These are phyloP conservation scores for Paraconiothyrium sp. DNA, from an alignment of 2,329 filamentous ascomycete genomes.

Conservation along the genomic window DNA sequence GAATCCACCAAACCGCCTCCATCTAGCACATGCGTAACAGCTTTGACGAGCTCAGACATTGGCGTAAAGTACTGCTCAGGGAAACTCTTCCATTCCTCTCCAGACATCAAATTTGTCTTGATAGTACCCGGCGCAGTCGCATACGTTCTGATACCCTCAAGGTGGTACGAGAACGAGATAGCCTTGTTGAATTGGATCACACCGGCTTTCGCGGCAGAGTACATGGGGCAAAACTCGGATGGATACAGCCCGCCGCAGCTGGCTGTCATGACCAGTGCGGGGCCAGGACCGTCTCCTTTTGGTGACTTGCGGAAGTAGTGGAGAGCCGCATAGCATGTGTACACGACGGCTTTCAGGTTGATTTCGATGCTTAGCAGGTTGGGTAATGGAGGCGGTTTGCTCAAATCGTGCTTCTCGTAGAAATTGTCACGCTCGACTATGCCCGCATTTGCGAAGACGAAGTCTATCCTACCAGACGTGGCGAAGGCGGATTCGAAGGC, in stretches of 20 bases:
- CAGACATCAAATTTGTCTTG: constrained; percentile 46
- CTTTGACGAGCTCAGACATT: constrained; percentile 38
- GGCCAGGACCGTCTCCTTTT: constrained; percentile 26
- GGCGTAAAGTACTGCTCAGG: constrained; percentile 47
- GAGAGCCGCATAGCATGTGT: constrained; percentile 53
- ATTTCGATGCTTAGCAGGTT: constrained; percentile 49
- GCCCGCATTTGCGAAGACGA: constrained; percentile 61
- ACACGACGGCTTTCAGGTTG: constrained; percentile 51
- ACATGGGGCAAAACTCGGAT: constrained; percentile 43
- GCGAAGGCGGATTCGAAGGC: constrained; percentile 53
- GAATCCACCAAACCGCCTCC: constrained; percentile 40
- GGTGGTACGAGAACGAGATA: constrained; percentile 46
- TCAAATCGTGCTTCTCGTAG: constrained; percentile 47
- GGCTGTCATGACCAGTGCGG: constrained; percentile 49
- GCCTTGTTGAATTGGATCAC: constrained; percentile 53
- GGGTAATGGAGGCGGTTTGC: constrained; percentile 40
- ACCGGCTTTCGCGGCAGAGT: constrained; percentile 45
- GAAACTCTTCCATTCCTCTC: constrained; percentile 47
- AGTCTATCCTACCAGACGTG: constrained; percentile 52
- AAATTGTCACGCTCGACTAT: constrained; percentile 56
- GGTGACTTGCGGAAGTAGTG: constrained; percentile 52
- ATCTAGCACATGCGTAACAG: constrained; percentile 43
- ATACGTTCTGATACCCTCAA: constrained; percentile 52
- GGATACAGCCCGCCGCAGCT: constrained; percentile 53
- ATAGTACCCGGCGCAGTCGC: constrained; percentile 52